Evolutionary conservation across 495 filamentous ascomycete species (phyloP).

Genomic region (Aspergillus mulundensis): DNA sequence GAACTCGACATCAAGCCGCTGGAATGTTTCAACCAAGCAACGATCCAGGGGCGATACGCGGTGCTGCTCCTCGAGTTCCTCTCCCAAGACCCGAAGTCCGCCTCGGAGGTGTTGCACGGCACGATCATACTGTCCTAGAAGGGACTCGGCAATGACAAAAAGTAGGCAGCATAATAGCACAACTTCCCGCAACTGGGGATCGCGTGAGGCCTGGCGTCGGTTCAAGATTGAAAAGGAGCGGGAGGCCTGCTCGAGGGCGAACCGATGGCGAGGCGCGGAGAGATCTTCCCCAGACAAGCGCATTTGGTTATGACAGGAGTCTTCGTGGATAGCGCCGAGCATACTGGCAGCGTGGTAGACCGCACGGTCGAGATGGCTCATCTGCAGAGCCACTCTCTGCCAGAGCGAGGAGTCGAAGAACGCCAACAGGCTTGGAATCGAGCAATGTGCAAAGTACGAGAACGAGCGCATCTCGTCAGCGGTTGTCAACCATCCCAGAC

Average conservation of each 20-base stretch:
- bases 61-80: neutral
- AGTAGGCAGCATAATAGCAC: slow-evolving; percentile 20
- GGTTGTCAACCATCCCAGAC: neutral
- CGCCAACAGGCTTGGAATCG: neutral
- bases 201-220: slow-evolving; percentile 12
- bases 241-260: slow-evolving; percentile 17
- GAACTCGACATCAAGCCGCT: slow-evolving; percentile 12
- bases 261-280: slow-evolving; percentile 9
- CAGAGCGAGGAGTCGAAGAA: slow-evolving; percentile 11
- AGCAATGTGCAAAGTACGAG: slow-evolving; percentile 6
- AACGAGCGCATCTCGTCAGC: slow-evolving; percentile 11
- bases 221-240: slow-evolving; percentile 10
- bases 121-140: slow-evolving; percentile 12
- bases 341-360: slow-evolving; percentile 19
- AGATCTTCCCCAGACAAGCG: slow-evolving; percentile 11
- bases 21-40: slow-evolving; percentile 9
- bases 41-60: neutral
- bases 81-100: slow-evolving; percentile 14
- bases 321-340: slow-evolving; percentile 20
- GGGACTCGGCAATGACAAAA: slow-evolving; percentile 18
- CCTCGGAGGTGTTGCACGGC: slow-evolving; percentile 16
- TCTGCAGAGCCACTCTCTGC: neutral
- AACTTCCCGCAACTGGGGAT: slow-evolving; percentile 16
- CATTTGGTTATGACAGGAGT: slow-evolving; percentile 7
- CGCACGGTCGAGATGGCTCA: slow-evolving; percentile 14